A percentile compares a stretch with the other conserved stretches of the same genome.
Evolutionary conservation across 2,329 filamentous ascomycete species (phyloP).

Genomic region (Ascochyta koolunga): DNA sequence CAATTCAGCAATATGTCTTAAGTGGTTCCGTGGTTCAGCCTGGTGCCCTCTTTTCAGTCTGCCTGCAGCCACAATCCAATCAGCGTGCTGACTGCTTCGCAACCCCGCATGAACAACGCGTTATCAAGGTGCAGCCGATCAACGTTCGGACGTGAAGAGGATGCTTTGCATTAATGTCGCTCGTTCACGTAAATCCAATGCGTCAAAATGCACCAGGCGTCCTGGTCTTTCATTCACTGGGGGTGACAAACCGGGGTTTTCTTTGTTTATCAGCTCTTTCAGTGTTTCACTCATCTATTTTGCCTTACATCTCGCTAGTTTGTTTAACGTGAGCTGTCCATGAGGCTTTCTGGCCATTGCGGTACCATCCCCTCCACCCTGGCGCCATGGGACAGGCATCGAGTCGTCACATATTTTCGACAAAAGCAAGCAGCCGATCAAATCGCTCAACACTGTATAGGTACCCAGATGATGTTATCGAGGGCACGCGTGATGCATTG

Average conservation of each 20-base stretch:
- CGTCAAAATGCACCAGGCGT: neutral
- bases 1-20: too few species aligned
- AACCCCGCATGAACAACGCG: slow-evolving; percentile 3
- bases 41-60: slow-evolving; percentile 1
- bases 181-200: neutral
- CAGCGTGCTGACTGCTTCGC: neutral
- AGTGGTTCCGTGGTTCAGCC: neutral
- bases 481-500: neutral
- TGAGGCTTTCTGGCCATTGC: neutral
- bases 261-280: neutral
- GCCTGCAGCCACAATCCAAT: slow-evolving; percentile 5
- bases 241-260: neutral
- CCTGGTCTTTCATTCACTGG: neutral
- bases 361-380: neutral
- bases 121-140: neutral
- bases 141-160: neutral
- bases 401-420: neutral
- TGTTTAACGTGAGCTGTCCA: neutral
- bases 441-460: neutral
- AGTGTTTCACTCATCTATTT: neutral
- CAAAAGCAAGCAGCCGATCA: neutral
- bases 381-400: slow-evolving; percentile 1
- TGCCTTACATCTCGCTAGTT: neutral
- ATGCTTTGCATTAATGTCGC: neutral
- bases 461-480: neutral